A percentile compares a stretch with the other conserved stretches of the same genome.
Evolutionary conservation across 495 filamentous ascomycete genomes (phyloP).

Genomic region (Hypomontagnella submonticulosa): DNA sequence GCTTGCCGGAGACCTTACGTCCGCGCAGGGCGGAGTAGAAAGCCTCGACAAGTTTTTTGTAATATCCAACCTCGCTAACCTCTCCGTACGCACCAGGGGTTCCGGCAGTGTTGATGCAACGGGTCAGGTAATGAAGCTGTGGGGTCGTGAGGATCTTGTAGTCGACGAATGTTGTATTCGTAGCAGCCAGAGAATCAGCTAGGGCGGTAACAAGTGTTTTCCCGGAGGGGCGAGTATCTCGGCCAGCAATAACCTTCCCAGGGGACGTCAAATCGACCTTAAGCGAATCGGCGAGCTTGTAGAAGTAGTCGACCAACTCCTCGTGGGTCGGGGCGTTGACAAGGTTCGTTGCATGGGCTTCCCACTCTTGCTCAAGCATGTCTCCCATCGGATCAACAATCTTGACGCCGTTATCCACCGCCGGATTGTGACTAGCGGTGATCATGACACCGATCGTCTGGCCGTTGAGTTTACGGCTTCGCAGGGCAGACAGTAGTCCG

Average conservation of each 20-base stretch:
- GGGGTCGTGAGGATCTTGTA: slow-evolving; percentile 92
- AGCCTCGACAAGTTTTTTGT: slow-evolving; percentile 85
- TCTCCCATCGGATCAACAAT: slow-evolving; percentile 97
- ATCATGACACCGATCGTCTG: slow-evolving; percentile 98
- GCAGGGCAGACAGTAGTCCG: slow-evolving; percentile 87
- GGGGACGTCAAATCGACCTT: slow-evolving; percentile 76
- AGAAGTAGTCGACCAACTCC: slow-evolving; percentile 77
- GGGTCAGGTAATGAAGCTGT: slow-evolving; percentile 94
- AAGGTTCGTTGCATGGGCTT: slow-evolving; percentile 83
- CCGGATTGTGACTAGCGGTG: slow-evolving; percentile 97
- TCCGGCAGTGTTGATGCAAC: slow-evolving; percentile 90
- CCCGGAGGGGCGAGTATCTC: slow-evolving; percentile 93
- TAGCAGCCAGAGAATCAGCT: slow-evolving; percentile 77
- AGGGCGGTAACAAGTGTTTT: slow-evolving; percentile 82
- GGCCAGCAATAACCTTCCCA: slow-evolving; percentile 86
- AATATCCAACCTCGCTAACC: slow-evolving; percentile 90
- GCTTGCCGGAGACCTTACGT: slow-evolving; percentile 71
- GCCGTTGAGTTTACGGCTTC: slow-evolving; percentile 86
- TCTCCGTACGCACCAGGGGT: slow-evolving; percentile 86
- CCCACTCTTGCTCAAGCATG: slow-evolving; percentile 96
- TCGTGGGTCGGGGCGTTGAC: slow-evolving; percentile 84
- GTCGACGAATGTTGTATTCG: slow-evolving; percentile 77
- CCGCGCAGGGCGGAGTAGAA: slow-evolving; percentile 84
- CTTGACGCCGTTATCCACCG: slow-evolving; percentile 98
- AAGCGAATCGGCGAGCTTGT: slow-evolving; percentile 73